phyloP scores from a whole-genome alignment of 169 alveolate genomes.

The Eimeria tenella region DNA sequence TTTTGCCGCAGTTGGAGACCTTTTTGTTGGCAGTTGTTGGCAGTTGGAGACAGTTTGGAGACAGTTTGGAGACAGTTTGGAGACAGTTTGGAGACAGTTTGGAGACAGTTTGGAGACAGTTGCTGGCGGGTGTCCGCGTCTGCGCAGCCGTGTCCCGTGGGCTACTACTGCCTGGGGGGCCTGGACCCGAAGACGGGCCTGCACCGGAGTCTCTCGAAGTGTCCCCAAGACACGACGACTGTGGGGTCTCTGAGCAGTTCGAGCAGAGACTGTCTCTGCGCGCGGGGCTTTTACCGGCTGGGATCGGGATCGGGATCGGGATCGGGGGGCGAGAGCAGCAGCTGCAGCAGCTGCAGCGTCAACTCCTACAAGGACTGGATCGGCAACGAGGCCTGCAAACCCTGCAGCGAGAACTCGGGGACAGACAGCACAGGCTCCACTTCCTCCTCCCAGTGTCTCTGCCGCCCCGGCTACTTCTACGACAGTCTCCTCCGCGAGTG shows the following conservation, averaged over 20 bases:
- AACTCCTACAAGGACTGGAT: constrained; percentile 84
- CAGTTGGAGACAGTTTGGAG: too few species aligned
- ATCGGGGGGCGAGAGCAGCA: constrained; percentile 75
- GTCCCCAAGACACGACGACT: constrained; percentile 82
- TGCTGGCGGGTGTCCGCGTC: too few species aligned
- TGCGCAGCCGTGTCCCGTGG: constrained; percentile 88
- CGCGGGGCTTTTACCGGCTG: constrained; percentile 48
- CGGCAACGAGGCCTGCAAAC: constrained; percentile 87
- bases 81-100: too few species aligned
- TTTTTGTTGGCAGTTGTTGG: too few species aligned
- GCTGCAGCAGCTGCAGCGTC: constrained; percentile 82
- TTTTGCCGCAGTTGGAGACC: too few species aligned
- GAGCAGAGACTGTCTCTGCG: constrained; percentile 82
- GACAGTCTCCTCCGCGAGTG: constrained; percentile 80
- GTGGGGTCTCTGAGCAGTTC: constrained; percentile 60
- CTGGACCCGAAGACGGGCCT: constrained; percentile 39
- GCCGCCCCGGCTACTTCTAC: constrained; percentile 88
- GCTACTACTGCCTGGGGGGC: constrained; percentile 88
- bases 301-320: constrained; percentile 1
- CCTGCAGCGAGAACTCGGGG: constrained; percentile 86
- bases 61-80: too few species aligned
- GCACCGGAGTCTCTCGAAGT: constrained; percentile 26
- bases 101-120: too few species aligned
- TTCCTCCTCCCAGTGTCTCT: constrained; percentile 86
- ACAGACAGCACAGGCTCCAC: constrained; percentile 87